Evolutionary conservation across 2,329 filamentous ascomycete species (phyloP).

Genomic region (Calonectria ilicicola): DNA sequence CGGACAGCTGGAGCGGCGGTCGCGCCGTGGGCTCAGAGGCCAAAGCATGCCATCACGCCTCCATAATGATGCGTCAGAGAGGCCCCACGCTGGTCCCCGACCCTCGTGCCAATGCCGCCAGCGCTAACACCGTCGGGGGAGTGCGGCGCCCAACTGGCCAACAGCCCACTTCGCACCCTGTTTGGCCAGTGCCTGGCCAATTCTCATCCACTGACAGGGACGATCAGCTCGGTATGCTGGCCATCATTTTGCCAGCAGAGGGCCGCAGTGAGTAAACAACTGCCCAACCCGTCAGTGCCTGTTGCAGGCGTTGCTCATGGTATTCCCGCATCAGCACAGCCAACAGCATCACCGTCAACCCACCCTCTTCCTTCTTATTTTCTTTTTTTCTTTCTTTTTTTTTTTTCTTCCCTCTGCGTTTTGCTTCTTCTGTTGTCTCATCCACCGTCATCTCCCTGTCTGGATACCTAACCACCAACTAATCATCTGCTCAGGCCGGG

Average conservation of each 20-base stretch:
- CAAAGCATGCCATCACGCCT: slow-evolving; percentile 9
- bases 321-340: slow-evolving; percentile 2
- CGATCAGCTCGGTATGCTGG: slow-evolving; percentile 3
- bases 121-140: background rate
- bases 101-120: slow-evolving; percentile 9
- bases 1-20: background rate
- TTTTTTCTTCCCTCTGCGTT: background rate
- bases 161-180: slow-evolving; percentile 4
- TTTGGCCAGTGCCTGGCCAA: slow-evolving; percentile 2
- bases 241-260: background rate
- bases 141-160: slow-evolving; percentile 1
- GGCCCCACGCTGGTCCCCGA: slow-evolving; percentile 10
- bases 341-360: background rate
- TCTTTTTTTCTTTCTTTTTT: background rate
- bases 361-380: background rate
- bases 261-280: background rate
- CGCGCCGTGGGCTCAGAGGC: background rate
- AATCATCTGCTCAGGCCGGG: slow-evolving; percentile 1
- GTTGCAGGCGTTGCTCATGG: background rate
- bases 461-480: background rate
- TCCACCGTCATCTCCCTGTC: background rate
- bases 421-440: background rate
- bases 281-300: background rate
- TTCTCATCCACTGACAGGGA: slow-evolving; percentile 3
- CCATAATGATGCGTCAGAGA: slow-evolving; percentile 8